Conservation (phyloP, 2,329 filamentous ascomycete species). For the Monosporascus cannonballus region DNA sequence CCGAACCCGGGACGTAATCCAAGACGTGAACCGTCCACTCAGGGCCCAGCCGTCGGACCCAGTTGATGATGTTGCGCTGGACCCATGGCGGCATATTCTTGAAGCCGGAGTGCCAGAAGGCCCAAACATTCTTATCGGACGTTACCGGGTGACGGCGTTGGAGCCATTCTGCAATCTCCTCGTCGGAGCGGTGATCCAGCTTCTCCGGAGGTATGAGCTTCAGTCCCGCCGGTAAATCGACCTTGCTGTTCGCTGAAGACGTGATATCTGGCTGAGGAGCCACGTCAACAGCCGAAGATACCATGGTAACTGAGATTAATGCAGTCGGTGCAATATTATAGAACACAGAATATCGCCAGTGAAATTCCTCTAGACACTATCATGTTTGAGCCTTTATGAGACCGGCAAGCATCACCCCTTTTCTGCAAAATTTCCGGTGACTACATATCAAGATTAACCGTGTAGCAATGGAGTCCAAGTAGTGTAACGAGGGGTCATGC, state of each 20-base stretch:
- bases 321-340: background rate
- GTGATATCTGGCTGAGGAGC: conserved; percentile 5
- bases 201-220: conserved; percentile 14
- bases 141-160: conserved; percentile 22
- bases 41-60: conserved; percentile 29
- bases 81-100: conserved; percentile 27
- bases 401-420: too few relatives aligned
- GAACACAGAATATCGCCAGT: background rate
- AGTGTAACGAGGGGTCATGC: too few relatives aligned
- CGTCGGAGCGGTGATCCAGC: conserved; percentile 23
- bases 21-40: conserved; percentile 34
- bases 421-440: too few relatives aligned
- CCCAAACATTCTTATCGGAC: conserved; percentile 37
- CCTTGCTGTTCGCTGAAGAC: conserved; percentile 4
- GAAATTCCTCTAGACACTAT: background rate
- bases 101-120: conserved; percentile 34
- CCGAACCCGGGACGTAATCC: conserved; percentile 29
- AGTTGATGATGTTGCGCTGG: conserved; percentile 30
- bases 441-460: too few relatives aligned
- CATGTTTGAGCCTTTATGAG: too few relatives aligned
- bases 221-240: conserved; percentile 14
- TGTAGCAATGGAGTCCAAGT: too few relatives aligned
- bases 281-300: conserved; percentile 9
- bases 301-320: conserved; percentile 6
- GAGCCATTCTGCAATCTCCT: conserved; percentile 26